A percentile compares a stretch with the other conserved stretches of the same genome.
phyloP scores from a whole-genome alignment of 257 asterid species.

The Gentiana dahurica region DNA sequence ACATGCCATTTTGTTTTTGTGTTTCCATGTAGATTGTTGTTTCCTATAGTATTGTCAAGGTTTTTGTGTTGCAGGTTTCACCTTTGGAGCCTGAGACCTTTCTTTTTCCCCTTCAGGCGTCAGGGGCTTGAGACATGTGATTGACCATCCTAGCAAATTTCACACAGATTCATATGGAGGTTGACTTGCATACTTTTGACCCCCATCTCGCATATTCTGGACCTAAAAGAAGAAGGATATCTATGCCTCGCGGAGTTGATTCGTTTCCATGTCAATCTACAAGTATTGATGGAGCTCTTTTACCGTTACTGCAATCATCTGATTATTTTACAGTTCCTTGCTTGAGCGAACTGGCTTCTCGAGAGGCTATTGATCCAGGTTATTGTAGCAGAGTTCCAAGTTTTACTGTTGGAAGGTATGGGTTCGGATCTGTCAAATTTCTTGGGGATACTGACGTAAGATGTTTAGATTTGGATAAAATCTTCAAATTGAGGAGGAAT shows the following conservation, averaged over 20 bases:
- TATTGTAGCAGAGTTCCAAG: conserved; percentile 63
- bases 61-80: too few species aligned
- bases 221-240: conserved; percentile 58
- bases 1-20: too few species aligned
- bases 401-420: conserved; percentile 73
- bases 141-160: too few species aligned
- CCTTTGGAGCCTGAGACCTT: too few species aligned
- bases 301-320: conserved; percentile 47
- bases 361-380: conserved; percentile 53
- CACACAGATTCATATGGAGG: conserved; percentile 27
- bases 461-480: conserved; percentile 58
- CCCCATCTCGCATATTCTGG: conserved; percentile 25
- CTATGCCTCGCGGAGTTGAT: conserved; percentile 23
- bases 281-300: conserved; percentile 20
- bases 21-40: too few species aligned
- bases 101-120: too few species aligned
- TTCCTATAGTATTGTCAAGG: too few species aligned
- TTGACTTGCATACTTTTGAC: conserved; percentile 19
- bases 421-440: conserved; percentile 62
- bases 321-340: conserved; percentile 76
- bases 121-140: too few species aligned
- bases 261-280: conserved; percentile 18
- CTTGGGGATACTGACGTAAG: conserved; percentile 79
- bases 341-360: conserved; percentile 60
- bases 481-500: conserved; percentile 18